Evolutionary conservation across 129 eudicot species (phyloP).

Genomic region (Escallonia rubra): DNA sequence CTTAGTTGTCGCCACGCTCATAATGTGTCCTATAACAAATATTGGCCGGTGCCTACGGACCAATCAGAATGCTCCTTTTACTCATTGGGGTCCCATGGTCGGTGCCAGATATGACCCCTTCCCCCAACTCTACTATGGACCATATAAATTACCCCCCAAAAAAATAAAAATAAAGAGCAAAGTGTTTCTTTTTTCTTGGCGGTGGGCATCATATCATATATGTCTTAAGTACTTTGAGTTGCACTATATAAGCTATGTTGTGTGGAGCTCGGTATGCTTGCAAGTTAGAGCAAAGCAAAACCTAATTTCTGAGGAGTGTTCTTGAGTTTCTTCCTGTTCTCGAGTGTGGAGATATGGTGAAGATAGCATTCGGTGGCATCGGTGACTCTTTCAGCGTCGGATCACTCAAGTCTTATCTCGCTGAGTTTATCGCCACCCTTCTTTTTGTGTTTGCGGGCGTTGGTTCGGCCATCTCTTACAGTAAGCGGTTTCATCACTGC

Average conservation of each 20-base stretch:
- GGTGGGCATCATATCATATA: not conserved
- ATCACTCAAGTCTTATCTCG: conserved; percentile 18
- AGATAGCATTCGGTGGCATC: conserved; percentile 12
- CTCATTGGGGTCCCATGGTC: conserved; percentile 9
- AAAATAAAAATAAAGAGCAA: not conserved
- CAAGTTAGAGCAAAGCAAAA: not conserved
- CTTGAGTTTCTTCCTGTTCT: not conserved
- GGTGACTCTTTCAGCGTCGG: conserved; percentile 12
- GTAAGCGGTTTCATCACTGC: conserved; percentile 11
- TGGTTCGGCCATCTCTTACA: conserved; percentile 15
- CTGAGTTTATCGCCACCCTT: conserved; percentile 22
- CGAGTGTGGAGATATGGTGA: conserved; percentile 4
- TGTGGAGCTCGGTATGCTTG: conserved; percentile 5
- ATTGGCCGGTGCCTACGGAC: conserved; percentile 10
- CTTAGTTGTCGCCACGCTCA: not conserved
- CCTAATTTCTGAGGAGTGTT: not conserved
- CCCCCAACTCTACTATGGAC: not conserved
- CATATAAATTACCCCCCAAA: not conserved
- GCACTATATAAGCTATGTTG: conserved; percentile 6
- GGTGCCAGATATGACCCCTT: conserved; percentile 1
- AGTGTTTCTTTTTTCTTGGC: not conserved
- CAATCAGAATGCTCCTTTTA: conserved; percentile 1
- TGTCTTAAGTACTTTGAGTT: not conserved
- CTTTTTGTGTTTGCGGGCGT: conserved; percentile 19
- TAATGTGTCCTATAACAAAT: not conserved